Percentiles rank a stretch among this genome's conserved stretches.
These are phyloP conservation scores for Fusarium protoensiforme DNA, from an alignment of 2,329 filamentous ascomycete genomes.

Conservation along the genomic window DNA sequence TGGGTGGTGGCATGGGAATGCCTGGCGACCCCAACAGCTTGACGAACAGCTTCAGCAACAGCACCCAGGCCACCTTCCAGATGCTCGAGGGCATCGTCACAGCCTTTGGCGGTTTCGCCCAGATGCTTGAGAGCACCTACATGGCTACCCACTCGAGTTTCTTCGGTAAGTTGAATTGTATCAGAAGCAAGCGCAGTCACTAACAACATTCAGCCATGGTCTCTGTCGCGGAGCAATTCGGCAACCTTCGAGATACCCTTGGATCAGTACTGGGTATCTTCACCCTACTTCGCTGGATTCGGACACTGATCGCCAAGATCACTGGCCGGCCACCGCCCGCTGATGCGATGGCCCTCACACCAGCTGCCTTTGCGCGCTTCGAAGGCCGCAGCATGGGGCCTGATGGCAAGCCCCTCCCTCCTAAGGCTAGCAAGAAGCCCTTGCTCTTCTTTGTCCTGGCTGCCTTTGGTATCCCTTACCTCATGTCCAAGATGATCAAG, in stretches of 20 bases:
- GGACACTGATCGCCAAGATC: conserved; percentile 89
- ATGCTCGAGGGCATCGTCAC: conserved; percentile 97
- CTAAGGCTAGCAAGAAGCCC: conserved; percentile 90
- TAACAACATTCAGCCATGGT: conserved; percentile 79
- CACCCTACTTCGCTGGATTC: conserved; percentile 93
- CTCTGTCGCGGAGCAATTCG: conserved; percentile 96
- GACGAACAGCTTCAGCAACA: conserved; percentile 94
- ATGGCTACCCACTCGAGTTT: conserved; percentile 99
- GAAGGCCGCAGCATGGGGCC: conserved; percentile 72
- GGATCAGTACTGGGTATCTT: conserved; percentile 96
- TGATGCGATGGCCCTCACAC: conserved; percentile 87
- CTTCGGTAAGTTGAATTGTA: conserved; percentile 75
- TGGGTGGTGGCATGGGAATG: conserved; percentile 56
- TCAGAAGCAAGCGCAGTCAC: not conserved
- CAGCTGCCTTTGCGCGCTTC: conserved; percentile 90
- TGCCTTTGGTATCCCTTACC: conserved; percentile 93
- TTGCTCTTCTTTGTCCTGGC: conserved; percentile 96
- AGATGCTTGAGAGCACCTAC: conserved; percentile 99
- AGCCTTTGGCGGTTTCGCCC: conserved; percentile 95
- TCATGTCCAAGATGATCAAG: conserved; percentile 96
- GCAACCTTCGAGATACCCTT: conserved; percentile 90
- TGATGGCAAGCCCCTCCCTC: conserved; percentile 72
- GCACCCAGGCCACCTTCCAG: conserved; percentile 96
- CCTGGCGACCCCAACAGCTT: conserved; percentile 93
- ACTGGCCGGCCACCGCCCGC: conserved; percentile 92